phyloP scores from a whole-genome alignment of 805 yeast genomes.

The Cyberlindnera americana region DNA sequence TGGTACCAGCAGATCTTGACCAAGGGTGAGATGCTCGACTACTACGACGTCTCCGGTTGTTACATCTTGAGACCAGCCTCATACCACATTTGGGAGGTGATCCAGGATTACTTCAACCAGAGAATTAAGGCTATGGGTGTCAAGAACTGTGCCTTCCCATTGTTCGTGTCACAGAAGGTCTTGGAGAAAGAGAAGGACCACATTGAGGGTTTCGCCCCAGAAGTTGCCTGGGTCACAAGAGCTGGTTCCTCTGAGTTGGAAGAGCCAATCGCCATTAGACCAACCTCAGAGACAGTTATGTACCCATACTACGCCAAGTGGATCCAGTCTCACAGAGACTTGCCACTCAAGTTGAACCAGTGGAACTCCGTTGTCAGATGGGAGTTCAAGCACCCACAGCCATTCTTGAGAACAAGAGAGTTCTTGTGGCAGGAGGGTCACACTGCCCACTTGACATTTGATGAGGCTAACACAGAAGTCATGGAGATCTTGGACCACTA shows the following conservation, averaged over 20 bases:
- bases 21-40: conserved; percentile 97
- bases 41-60: conserved; percentile 98
- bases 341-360: conserved; percentile 94
- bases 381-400: conserved; percentile 99
- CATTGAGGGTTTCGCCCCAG: conserved; percentile 98
- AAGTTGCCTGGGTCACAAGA: conserved; percentile 98
- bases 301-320: conserved; percentile 99
- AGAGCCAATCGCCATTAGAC: conserved; percentile 98
- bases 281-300: conserved; percentile 99
- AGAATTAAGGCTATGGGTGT: conserved; percentile 87
- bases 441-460: conserved; percentile 87
- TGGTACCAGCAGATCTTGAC: conserved; percentile 97
- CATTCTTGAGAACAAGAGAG: conserved; percentile 97
- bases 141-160: conserved; percentile 94
- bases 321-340: conserved; percentile 97
- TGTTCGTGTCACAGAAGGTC: conserved; percentile 92
- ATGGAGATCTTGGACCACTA: conserved; percentile 81
- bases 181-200: conserved; percentile 98
- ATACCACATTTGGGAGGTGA: conserved; percentile 89
- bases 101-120: conserved; percentile 81
- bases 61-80: conserved; percentile 96
- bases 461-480: conserved; percentile 82
- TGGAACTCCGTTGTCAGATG: conserved; percentile 99
- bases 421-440: conserved; percentile 99
- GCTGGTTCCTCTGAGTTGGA: conserved; percentile 95